Base-by-base conservation (phyloP, 176 grass and related monocot genomes). In the Carex littledalei region DNA sequence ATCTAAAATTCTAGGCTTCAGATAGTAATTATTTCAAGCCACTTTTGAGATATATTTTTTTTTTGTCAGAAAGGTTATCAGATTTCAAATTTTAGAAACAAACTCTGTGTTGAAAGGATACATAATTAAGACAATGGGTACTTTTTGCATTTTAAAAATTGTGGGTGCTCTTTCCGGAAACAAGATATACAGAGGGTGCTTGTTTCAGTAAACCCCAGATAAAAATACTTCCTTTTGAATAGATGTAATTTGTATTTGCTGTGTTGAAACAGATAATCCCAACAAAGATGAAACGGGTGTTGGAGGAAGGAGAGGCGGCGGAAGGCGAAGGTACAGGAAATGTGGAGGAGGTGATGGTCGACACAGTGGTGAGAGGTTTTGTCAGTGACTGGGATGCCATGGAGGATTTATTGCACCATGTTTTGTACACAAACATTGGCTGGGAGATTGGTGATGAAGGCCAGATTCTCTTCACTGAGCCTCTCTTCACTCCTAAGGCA, bases 361-460 rank as follows among this genome's bases (percentile, higher is more conserved):
- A 99, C 15, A 93, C 96, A 8, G 91, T 99, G 54, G 84, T 86
- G 88, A 92, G 96, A 47, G 96, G 96, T 31, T 99, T 99, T 81
- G 87, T 99, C 80, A 99, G 86, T 77, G 93, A 99, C 78, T 99
- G 96, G 96, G 93, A 95, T 82, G 91, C 93, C 26, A 95, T 99
- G 93, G 96, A 95, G 90, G 96, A 95, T 84, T 88, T 99, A 39
- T 92, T 99, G 53, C 88, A 75, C 58, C 91, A 94, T 84, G 93
- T 95, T 41, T 87, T 99, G 50, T 99, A 99, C 80, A 82, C 88
- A 12, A 90, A 91, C 88, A 89, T 99, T 54, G 96, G 96, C 18
- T 99, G 96, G 96, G 96, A 99, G 90, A 93, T 91, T 63, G 96
- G 96, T 63, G 96, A 99, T 5, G 96, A 99, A 91, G 96, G 96